phyloP scores from a whole-genome alignment of 2,329 filamentous ascomycete genomes.

The Xenoacremonium recifei region DNA sequence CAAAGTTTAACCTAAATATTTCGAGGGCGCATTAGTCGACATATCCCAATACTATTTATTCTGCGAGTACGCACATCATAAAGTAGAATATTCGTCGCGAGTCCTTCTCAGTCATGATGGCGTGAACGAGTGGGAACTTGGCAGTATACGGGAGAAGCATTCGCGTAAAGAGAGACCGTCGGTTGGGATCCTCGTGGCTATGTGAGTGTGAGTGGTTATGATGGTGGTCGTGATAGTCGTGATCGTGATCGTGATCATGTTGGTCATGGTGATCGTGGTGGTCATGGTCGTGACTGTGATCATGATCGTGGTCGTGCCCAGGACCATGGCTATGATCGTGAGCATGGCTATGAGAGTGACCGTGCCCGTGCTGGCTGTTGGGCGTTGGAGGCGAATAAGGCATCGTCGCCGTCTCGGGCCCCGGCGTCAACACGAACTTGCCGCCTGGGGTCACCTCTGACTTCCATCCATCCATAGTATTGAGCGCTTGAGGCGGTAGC shows the following conservation, averaged over 20 bases:
- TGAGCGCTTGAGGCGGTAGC: constrained; percentile 30
- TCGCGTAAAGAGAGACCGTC: constrained; percentile 68
- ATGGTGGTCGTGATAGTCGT: constrained; percentile 21
- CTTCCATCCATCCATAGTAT: constrained; percentile 39
- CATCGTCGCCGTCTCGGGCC: constrained; percentile 24
- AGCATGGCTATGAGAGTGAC: constrained; percentile 15
- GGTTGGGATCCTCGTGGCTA: constrained; percentile 39
- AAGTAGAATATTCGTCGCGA: constrained; percentile 97
- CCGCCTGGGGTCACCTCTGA: constrained; percentile 40
- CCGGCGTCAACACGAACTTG: constrained; percentile 37
- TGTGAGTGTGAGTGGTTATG: constrained; percentile 30
- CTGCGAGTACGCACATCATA: constrained; percentile 70
- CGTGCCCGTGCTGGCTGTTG: constrained; percentile 9
- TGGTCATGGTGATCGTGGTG: constrained; percentile 27
- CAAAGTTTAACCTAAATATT: constrained; percentile 76
- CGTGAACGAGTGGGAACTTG: constrained; percentile 75
- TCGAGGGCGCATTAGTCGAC: too few relatives aligned
- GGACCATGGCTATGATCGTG: constrained; percentile 30
- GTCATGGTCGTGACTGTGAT: constrained; percentile 22
- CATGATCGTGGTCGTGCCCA: constrained; percentile 26
- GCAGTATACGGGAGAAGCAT: constrained; percentile 69
- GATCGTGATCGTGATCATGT: constrained; percentile 15
- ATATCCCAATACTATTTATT: too few relatives aligned
- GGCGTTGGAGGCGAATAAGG: constrained; percentile 26
- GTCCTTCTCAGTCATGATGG: constrained; percentile 86